Evolutionary conservation across 345 rosid genomes (phyloP), one percentile per base, ranked within the genome.

Genomic region (Populus deltoides): DNA sequence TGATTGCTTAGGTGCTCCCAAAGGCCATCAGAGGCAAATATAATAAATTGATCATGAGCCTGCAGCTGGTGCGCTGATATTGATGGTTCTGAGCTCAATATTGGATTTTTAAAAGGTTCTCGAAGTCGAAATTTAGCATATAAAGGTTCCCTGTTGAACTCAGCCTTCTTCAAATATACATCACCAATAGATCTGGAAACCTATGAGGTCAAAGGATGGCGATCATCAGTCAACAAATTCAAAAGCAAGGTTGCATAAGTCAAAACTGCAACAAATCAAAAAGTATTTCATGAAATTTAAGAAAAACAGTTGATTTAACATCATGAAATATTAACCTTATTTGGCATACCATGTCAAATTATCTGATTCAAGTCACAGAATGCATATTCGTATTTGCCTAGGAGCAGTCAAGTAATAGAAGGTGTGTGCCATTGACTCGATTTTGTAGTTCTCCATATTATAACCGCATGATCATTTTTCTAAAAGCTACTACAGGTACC

Each of bases 1-100:
- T 93, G 96, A 84, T 93, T 93, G 79, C 84, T 89, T 79, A 93
- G 80, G 83, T 90, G 96, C 79, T 93, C 96, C 97, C 96, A 91
- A 4, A 91, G 93, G 49, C 96, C 96, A 83, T 91, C 96, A 55
- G 97, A 93, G 17, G 97, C 96, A 78, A 91, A 90, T 83, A 93
- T 93, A 39, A 91, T 65, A 73, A 93, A 93, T 73, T 83, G 86
- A 84, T 93, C 97, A 0, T 86, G 85, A 31, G 93, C 84, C 86
- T 84, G 91, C 83, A 93, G 87, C 53, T 80, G 82, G 81, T 93
- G 93, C 79, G 74, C 90, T 16, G 96, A 80, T 53, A 93, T 86
- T 38, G 94, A 71, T 12, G 97, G 97, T 70, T 93, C 97, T 53
- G 93, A 74, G 1, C 97, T 93, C 80, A 93, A 82, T 73, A 93